A percentile compares a stretch with the other conserved stretches of the same genome.
phyloP scores from a whole-genome alignment of 2,329 filamentous ascomycete species.

The Apiospora koreana region DNA sequence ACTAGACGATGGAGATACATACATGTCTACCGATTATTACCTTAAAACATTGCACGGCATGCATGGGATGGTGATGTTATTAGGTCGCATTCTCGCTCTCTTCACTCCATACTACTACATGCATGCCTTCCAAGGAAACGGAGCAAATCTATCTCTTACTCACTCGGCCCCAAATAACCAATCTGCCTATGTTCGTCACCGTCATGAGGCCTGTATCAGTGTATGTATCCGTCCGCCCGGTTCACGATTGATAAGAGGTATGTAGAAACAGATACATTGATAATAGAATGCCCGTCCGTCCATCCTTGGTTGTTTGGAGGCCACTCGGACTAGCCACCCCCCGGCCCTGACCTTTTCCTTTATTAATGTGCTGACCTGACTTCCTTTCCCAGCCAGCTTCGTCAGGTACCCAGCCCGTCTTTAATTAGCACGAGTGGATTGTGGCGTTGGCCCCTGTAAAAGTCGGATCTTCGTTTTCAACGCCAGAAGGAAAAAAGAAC shows the following conservation, averaged over 20 bases:
- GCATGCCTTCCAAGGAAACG: neutral
- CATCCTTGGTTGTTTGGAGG: constrained; percentile 3
- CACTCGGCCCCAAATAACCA: neutral
- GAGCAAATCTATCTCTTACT: neutral
- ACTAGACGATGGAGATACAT: neutral
- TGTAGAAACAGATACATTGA: no score
- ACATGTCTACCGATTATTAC: neutral
- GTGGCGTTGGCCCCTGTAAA: neutral
- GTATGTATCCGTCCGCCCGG: constrained; percentile 2
- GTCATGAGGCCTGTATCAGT: neutral
- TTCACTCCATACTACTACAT: neutral
- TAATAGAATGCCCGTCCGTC: no score
- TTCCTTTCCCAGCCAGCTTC: neutral
- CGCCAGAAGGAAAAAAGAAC: constrained; percentile 11
- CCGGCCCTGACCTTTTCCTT: neutral
- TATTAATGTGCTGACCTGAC: constrained; percentile 5
- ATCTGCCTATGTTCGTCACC: neutral
- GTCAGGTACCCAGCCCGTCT: constrained; percentile 8
- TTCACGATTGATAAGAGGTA: neutral
- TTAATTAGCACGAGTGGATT: constrained; percentile 8
- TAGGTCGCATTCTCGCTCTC: constrained; percentile 8
- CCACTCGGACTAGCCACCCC: neutral
- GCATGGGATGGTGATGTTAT: constrained; percentile 2
- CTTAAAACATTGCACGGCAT: constrained; percentile 4
- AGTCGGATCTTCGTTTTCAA: constrained; percentile 1